A percentile compares a stretch with the other conserved stretches of the same genome.
phyloP scores from a whole-genome alignment of 192 early-diverging fungal species.

The Backusella tuberculispora region DNA sequence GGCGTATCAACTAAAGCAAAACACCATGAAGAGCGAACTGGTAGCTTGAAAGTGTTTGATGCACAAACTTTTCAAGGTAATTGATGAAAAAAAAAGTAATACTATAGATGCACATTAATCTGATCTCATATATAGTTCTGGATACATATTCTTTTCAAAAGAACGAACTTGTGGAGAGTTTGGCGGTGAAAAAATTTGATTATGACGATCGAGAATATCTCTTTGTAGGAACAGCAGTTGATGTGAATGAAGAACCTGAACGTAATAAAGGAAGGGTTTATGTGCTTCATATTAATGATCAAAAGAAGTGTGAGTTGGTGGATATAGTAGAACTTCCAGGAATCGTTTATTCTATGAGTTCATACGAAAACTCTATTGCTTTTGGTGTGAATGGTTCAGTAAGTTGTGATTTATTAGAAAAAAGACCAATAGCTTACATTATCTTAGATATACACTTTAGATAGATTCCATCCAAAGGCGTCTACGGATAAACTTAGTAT shows the following conservation, averaged over 20 bases:
- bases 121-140: constrained; percentile 37
- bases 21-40: constrained; percentile 46
- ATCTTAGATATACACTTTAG: constrained; percentile 18
- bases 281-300: constrained; percentile 56
- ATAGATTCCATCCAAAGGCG: constrained; percentile 20
- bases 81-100: not conserved
- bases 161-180: constrained; percentile 48
- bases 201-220: constrained; percentile 52
- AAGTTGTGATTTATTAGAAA: not conserved
- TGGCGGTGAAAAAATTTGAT: constrained; percentile 48
- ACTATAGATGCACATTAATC: not conserved
- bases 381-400: constrained; percentile 72
- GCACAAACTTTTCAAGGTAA: constrained; percentile 75
- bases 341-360: constrained; percentile 61
- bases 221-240: constrained; percentile 75
- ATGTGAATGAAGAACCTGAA: constrained; percentile 57
- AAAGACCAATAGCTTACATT: not conserved
- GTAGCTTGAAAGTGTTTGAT: constrained; percentile 69
- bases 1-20: constrained; percentile 50
- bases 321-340: constrained; percentile 57
- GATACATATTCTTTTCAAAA: constrained; percentile 46
- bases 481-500: constrained; percentile 29
- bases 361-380: constrained; percentile 67
- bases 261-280: constrained; percentile 75
- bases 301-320: constrained; percentile 57